Base-by-base conservation (phyloP, 2,329 filamentous ascomycete genomes). In the Knufia fluminis region DNA sequence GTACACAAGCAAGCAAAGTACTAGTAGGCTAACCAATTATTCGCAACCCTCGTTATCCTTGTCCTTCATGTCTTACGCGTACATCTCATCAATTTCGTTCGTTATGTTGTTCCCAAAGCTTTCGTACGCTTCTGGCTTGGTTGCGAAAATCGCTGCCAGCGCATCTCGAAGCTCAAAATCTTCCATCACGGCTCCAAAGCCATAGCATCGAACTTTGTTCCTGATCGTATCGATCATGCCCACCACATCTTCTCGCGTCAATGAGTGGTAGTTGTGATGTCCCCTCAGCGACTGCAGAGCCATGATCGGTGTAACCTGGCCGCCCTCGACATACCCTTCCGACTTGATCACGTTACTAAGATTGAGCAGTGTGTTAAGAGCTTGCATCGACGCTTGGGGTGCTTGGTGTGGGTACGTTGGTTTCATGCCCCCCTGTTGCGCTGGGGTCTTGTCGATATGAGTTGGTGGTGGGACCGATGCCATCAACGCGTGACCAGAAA, bases 401-500 rank as follows among this genome's bases (percentile, higher is more conserved):
- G 90, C 91, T 64, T 86, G 80, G 62, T 83, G 80, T 46, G 75
- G 75, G 60, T 81, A 81, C 41, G 71, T 67, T 28, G 79, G 72
- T 43, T 74, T 68, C 41, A 60, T 46, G 20, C 58, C 58, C 9
- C 54, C 56, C 3, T 50, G 32, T 28, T 57, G 49, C 19, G 60
- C 56, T 1, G 77, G 76, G 26, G 75, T 72, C 39, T 70, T 70
- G 51, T 71, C 68, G 57, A 82, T 75, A 59, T 81, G 77, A 51
- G 71, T 75, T 46, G 82, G 79, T 3, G 90, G 87, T 41, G 91
- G 90, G 63, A 87, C 94, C 14, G 85, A 86, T 14, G 87, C 86
- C 91, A 97, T 97, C 57, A 97, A 73, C 3, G 87, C 90, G 66
- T 98, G 92, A 35, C 91, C 92, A 56, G 86, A 91, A 36, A 86